A percentile compares a stretch with the other conserved stretches of the same genome.
Evolutionary conservation across 345 rosid genomes (phyloP).

Genomic region (Syzygium aromaticum): DNA sequence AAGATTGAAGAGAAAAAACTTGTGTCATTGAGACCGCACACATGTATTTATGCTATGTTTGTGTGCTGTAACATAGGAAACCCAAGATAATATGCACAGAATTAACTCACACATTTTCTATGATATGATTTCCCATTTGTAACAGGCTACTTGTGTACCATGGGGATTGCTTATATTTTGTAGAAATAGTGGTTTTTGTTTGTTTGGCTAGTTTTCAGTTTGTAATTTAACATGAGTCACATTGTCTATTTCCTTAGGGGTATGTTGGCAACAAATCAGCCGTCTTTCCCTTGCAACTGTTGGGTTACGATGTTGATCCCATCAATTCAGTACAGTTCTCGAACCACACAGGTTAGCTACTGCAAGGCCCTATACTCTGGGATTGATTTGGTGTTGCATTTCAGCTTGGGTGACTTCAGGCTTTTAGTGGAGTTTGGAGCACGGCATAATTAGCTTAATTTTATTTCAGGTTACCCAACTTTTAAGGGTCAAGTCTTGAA

Average conservation of each 20-base stretch:
- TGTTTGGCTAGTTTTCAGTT: neutral
- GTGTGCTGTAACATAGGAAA: too few species aligned
- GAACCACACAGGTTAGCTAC: slow-evolving; percentile 86
- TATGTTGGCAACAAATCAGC: slow-evolving; percentile 99
- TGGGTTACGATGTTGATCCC: slow-evolving; percentile 97
- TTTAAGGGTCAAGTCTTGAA: slow-evolving; percentile 94
- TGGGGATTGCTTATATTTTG: neutral
- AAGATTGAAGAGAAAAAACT: too few species aligned
- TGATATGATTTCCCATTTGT: neutral
- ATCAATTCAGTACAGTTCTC: slow-evolving; percentile 97
- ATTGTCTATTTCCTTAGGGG: slow-evolving; percentile 36
- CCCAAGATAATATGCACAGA: too few species aligned
- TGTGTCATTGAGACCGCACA: too few species aligned
- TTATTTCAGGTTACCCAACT: slow-evolving; percentile 76
- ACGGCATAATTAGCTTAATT: neutral
- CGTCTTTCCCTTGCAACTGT: slow-evolving; percentile 85
- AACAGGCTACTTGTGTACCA: neutral
- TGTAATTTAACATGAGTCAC: neutral
- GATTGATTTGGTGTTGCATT: neutral
- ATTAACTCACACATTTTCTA: neutral
- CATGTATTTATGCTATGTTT: neutral
- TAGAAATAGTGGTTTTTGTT: neutral
- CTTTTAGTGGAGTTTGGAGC: slow-evolving; percentile 7
- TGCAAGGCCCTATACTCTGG: slow-evolving; percentile 13
- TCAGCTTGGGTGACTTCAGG: slow-evolving; percentile 16